Conservation (phyloP, 306 rosid species). For the Adenanthera pavonina region DNA sequence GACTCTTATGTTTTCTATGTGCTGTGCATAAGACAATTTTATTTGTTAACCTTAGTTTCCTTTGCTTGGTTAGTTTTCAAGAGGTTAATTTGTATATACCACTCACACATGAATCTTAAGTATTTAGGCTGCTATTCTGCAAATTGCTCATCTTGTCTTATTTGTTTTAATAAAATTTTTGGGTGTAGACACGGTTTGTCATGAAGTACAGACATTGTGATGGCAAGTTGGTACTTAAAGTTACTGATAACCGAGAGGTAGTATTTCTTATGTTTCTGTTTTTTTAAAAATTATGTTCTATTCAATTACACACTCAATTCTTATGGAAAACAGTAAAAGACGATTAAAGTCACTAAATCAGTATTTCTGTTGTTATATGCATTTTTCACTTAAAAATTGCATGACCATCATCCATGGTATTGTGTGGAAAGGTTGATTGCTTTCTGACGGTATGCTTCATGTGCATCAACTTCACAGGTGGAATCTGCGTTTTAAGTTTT, state of each 20-base stretch:
- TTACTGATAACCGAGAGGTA: conserved; percentile 69
- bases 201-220: conserved; percentile 78
- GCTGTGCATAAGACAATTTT: not conserved
- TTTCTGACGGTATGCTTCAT: no score
- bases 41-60: not conserved
- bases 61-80: not conserved
- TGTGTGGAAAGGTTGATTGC: no score
- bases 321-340: not conserved
- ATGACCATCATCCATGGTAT: no score
- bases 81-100: not conserved
- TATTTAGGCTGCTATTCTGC: not conserved
- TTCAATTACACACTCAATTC: conserved; percentile 1
- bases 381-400: not conserved
- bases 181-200: conserved; percentile 66
- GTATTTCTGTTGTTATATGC: not conserved
- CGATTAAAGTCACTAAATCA: not conserved
- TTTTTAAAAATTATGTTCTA: not conserved
- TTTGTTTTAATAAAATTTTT: not conserved
- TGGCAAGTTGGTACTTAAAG: conserved; percentile 74
- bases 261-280: not conserved
- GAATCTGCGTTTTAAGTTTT: no score
- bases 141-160: not conserved
- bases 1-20: not conserved
- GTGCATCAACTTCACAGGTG: no score
- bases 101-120: not conserved